Percentiles rank a stretch among this genome's conserved stretches.
phyloP scores from a whole-genome alignment of 2,329 filamentous ascomycete genomes.

The Aspergillus felis region DNA sequence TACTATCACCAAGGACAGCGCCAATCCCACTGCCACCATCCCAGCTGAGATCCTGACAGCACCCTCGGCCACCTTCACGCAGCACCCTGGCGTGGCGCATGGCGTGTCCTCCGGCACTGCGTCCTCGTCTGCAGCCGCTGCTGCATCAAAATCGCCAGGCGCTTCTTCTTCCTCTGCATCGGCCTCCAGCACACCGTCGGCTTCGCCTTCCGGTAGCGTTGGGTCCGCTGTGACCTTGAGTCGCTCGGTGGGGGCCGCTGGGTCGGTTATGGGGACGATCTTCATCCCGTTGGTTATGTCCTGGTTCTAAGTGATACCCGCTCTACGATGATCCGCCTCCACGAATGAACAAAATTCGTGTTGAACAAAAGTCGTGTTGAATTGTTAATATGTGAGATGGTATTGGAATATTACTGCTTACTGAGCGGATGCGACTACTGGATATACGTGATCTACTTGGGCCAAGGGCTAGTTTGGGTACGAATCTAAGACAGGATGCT shows the following conservation, averaged over 20 bases:
- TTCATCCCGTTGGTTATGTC: conserved; percentile 5
- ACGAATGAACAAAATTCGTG: not conserved
- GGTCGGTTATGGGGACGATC: conserved; percentile 15
- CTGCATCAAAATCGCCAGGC: conserved; percentile 1
- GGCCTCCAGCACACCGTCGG: conserved; percentile 1
- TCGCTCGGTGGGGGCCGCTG: conserved; percentile 11
- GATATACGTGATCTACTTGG: not conserved
- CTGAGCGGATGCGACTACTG: not conserved
- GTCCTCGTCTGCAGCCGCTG: conserved; percentile 1
- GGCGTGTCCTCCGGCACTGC: not conserved
- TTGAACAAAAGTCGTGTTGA: not conserved
- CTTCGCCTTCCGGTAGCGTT: conserved; percentile 12
- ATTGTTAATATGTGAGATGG: not conserved
- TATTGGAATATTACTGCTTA: not conserved
- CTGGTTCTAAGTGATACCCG: not conserved
- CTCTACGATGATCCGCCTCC: not conserved
- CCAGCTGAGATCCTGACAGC: conserved; percentile 13
- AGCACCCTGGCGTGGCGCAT: conserved; percentile 3
- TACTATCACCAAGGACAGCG: conserved; percentile 2
- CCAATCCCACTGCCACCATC: not conserved
- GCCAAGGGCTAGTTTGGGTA: not conserved
- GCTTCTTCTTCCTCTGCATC: conserved; percentile 1
- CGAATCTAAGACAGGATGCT: not conserved
- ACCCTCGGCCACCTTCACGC: conserved; percentile 4
- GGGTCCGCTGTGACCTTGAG: conserved; percentile 12